phyloP scores from a whole-genome alignment of 2,329 filamentous ascomycete genomes.

The Emericellopsis atlantica region DNA sequence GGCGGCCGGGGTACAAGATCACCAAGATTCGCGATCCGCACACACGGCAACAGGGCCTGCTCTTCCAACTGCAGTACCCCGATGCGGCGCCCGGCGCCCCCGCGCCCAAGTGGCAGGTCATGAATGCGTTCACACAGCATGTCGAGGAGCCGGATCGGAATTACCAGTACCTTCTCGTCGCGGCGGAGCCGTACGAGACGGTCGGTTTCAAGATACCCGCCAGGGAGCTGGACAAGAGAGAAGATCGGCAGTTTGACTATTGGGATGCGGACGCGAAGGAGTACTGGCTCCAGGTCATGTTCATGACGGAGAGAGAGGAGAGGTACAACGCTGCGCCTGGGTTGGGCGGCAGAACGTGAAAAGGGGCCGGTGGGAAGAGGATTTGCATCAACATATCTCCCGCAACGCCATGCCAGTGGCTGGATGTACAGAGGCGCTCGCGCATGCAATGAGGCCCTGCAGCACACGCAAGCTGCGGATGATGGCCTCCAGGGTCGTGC shows the following conservation, averaged over 20 bases:
- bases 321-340: constrained; percentile 59
- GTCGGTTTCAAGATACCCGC: constrained; percentile 94
- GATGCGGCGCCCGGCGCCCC: constrained; percentile 63
- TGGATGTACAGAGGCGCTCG: too few relatives aligned
- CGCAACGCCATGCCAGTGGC: too few relatives aligned
- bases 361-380: background rate
- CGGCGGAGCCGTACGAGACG: constrained; percentile 96
- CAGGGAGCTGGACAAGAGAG: constrained; percentile 78
- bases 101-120: constrained; percentile 79
- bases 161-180: constrained; percentile 89
- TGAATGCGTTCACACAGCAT: constrained; percentile 95
- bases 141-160: constrained; percentile 88
- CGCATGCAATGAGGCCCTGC: too few relatives aligned
- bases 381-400: too few relatives aligned
- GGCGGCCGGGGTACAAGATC: constrained; percentile 92
- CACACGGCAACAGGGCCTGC: constrained; percentile 74
- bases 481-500: too few relatives aligned
- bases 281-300: constrained; percentile 96
- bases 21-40: constrained; percentile 87
- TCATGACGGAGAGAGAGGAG: constrained; percentile 96
- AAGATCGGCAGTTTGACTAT: constrained; percentile 84
- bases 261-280: constrained; percentile 94
- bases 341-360: constrained; percentile 34
- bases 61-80: constrained; percentile 96
- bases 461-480: too few relatives aligned